Conservation (phyloP, 192 early-diverging fungal genomes). For the Tieghemiomyces parasiticus region DNA sequence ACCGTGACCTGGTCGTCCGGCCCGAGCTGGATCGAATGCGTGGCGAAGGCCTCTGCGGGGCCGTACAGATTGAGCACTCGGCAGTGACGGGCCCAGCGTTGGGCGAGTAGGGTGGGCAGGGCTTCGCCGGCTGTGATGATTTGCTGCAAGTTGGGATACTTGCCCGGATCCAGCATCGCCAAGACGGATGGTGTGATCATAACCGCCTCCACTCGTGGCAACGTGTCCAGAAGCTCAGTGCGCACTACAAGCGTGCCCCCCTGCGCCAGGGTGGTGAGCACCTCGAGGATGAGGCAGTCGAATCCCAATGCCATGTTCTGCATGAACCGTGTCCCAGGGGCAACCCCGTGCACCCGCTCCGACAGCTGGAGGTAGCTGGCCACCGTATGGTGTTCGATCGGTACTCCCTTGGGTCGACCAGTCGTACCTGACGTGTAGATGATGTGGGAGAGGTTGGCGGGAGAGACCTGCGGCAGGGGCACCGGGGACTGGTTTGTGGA, state of each 20-base stretch:
- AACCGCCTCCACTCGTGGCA: not conserved
- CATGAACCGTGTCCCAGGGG: not conserved
- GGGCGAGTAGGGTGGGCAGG: not conserved
- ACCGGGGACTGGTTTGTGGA: not conserved
- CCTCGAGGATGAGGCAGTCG: not conserved
- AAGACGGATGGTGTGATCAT: not conserved
- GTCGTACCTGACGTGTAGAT: not conserved
- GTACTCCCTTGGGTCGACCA: not conserved
- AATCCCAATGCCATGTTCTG: not conserved
- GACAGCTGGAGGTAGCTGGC: not conserved
- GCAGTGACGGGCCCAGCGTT: not conserved
- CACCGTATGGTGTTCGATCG: not conserved
- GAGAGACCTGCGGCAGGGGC: not conserved
- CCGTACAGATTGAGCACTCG: not conserved
- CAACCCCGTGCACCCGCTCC: no score
- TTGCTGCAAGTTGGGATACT: not conserved
- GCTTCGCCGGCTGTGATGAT: not conserved
- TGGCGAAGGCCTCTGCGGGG: not conserved
- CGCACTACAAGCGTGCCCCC: not conserved
- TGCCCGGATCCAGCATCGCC: not conserved
- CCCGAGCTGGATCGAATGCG: not conserved
- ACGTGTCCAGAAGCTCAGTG: not conserved
- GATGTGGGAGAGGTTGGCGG: not conserved
- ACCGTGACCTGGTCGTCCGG: conserved; percentile 8
- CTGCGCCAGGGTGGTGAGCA: not conserved